A percentile compares a stretch with the other conserved stretches of the same genome.
phyloP scores from a whole-genome alignment of 2,329 filamentous ascomycete genomes.

The Scedosporium aurantiacum region DNA sequence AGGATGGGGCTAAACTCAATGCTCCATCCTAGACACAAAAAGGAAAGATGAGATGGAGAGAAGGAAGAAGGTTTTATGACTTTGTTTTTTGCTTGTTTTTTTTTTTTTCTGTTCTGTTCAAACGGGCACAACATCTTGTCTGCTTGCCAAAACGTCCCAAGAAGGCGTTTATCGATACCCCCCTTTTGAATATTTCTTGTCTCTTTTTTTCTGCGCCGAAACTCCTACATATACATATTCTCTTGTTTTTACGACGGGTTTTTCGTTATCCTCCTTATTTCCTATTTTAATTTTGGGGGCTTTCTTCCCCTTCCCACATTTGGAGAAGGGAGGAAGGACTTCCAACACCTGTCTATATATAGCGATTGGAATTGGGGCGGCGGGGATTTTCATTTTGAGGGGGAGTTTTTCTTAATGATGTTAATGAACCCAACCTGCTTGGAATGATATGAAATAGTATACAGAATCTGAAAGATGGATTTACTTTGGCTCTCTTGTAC shows the following conservation, averaged over 20 bases:
- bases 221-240: conserved; percentile 5
- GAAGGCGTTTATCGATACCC: no score
- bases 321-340: background rate
- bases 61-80: background rate
- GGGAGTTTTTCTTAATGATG: conserved; percentile 1
- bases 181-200: no score
- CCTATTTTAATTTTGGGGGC: background rate
- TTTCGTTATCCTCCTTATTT: background rate
- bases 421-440: background rate
- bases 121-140: background rate
- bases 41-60: background rate
- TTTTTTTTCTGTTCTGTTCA: background rate
- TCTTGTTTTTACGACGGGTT: background rate
- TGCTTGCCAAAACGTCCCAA: no score
- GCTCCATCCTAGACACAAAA: background rate
- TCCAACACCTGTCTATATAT: background rate
- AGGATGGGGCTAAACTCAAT: no score
- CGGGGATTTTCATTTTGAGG: conserved; percentile 1
- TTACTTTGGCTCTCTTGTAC: background rate
- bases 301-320: background rate
- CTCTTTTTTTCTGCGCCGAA: conserved; percentile 7
- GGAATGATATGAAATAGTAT: conserved; percentile 1
- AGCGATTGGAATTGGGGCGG: background rate
- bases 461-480: background rate
- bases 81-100: background rate